Evolutionary conservation across 208 protist species (phyloP), one percentile per base, ranked within the genome.

Genomic region (Trypanosoma caninum): DNA sequence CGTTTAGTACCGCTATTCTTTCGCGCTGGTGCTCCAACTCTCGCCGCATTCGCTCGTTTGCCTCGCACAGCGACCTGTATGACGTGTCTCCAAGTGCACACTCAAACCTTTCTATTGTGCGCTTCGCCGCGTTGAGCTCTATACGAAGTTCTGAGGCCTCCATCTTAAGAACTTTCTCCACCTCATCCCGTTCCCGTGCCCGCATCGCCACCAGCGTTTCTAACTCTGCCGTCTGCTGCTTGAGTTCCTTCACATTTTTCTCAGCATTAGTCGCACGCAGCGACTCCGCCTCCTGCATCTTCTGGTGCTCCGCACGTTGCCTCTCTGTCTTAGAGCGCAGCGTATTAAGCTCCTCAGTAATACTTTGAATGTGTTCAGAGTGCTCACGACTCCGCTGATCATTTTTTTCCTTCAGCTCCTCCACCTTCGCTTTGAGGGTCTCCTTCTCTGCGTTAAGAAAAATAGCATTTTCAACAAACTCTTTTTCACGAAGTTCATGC

Each of bases 101-200:
- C 59, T 95, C 89, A 35, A 92, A 81, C n/a, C 84, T 74, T 53
- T 91, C 77, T 56, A 95, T 91, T 22, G 89, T 95, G 31, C 81
- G 81, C 65, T 89, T 90, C 25, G 84, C 84, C 18, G 84, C 80
- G 23, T 56, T 67, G 33, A 93, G 67, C 69, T 95, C 89, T 28
- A 69, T 61, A 33, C 75, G 72, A 27, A 86, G 59, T 25, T 89
- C 80, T 11, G 69, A 59, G 6, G 73, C 66, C 59, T 93, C 86
- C 23, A 55, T 54, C 60, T 83, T 82, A 42, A 91, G 57, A 3
- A 62, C 35, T 48, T 72, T 72, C 59, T 86, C 69, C 2, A 65
- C 69, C 25, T 89, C 75, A 5, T 73, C 62, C 13, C 71, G 51
- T 42, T 76, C 54, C 16, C 66, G 18, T 4, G 42, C 35, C 4